These are phyloP conservation scores for Eucalyptus regnans DNA, from an alignment of 345 rosid species.

Conservation along the genomic window DNA sequence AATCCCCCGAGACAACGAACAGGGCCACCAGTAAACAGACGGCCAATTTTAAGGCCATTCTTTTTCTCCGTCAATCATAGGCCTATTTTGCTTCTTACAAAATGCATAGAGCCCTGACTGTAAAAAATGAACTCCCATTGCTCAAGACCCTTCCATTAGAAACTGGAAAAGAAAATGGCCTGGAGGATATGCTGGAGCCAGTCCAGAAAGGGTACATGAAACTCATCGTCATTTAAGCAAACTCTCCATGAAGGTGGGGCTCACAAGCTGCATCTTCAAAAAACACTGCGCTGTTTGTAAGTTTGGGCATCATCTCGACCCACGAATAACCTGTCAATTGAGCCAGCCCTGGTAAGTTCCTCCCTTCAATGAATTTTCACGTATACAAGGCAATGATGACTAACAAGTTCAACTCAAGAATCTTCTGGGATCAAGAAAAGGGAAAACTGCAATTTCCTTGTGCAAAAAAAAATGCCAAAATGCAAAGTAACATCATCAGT, in stretches of 20 bases:
- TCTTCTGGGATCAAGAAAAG: neutral
- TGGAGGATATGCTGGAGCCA: neutral
- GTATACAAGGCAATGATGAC: neutral
- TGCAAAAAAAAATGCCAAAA: neutral
- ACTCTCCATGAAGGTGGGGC: neutral
- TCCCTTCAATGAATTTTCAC: neutral
- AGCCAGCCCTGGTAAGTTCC: neutral
- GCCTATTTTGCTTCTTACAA: neutral
- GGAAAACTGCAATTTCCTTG: neutral
- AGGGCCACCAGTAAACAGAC: neutral
- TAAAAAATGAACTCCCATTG: neutral
- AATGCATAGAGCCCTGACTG: neutral
- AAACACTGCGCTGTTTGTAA: neutral
- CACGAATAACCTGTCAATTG: neutral
- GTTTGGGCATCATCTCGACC: neutral
- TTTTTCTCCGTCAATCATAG: neutral
- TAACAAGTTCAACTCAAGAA: neutral
- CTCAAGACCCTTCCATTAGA: neutral
- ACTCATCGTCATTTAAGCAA: neutral
- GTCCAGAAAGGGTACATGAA: neutral
- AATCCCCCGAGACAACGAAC: neutral
- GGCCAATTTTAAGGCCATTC: neutral
- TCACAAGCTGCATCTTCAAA: neutral
- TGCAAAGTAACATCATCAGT: neutral
- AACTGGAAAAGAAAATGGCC: neutral